A percentile compares a stretch with the other conserved stretches of the same genome.
Evolutionary conservation across 805 yeast species (phyloP).

Genomic region (Kodamaea kaohsiungensis): DNA sequence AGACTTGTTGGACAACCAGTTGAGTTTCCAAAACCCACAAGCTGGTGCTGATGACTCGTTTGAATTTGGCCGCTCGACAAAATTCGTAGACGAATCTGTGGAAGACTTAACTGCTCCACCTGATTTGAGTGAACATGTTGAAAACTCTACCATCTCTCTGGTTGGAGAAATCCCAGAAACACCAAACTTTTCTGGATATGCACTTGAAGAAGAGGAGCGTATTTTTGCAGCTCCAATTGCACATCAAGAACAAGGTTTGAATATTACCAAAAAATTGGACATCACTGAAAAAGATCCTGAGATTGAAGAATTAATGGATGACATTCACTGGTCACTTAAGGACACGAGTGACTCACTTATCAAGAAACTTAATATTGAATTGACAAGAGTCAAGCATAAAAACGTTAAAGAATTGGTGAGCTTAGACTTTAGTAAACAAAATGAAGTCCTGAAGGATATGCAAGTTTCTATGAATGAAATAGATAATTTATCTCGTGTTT

Average conservation of each 20-base stretch:
- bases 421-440: conserved; percentile 36
- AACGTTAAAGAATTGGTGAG: conserved; percentile 51
- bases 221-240: conserved; percentile 8
- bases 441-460: conserved; percentile 33
- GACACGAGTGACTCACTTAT: conserved; percentile 65
- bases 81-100: neutral
- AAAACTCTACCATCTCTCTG: conserved; percentile 1
- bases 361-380: conserved; percentile 56
- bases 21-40: neutral
- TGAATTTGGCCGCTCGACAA: conserved; percentile 3
- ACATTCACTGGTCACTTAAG: conserved; percentile 70
- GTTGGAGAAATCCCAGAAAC: conserved; percentile 4
- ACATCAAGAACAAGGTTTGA: conserved; percentile 15
- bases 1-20: conserved; percentile 31
- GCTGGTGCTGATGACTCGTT: conserved; percentile 6
- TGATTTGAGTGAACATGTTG: conserved; percentile 1
- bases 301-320: conserved; percentile 69
- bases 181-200: conserved; percentile 1
- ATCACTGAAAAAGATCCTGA: conserved; percentile 40
- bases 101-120: conserved; percentile 5
- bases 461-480: conserved; percentile 35
- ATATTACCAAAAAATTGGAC: conserved; percentile 14
- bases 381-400: conserved; percentile 61
- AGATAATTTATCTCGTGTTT: conserved; percentile 36
- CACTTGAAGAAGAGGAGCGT: conserved; percentile 16